Conservation (phyloP, 2,329 filamentous ascomycete genomes). For the Sclerotinia spermophila region DNA sequence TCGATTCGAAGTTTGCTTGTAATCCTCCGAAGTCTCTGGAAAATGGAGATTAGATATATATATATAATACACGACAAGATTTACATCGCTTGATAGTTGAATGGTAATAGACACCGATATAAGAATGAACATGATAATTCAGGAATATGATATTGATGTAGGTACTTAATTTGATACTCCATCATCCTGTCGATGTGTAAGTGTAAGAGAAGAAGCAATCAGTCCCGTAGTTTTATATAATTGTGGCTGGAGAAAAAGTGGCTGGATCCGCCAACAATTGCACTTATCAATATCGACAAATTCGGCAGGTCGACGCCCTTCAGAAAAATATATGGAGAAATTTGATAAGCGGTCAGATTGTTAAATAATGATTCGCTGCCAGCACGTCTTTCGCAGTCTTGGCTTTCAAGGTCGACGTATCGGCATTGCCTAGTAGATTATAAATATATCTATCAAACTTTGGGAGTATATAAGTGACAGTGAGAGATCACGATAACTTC, state of each 20-base stretch:
- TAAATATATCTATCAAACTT: background rate
- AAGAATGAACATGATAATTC: background rate
- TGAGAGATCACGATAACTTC: too few species aligned
- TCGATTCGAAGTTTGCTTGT: background rate
- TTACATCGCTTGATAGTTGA: too few species aligned
- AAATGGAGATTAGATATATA: background rate
- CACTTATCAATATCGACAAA: background rate
- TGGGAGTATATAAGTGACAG: background rate
- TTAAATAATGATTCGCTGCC: background rate
- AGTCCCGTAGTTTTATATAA: background rate
- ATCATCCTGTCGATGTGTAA: background rate
- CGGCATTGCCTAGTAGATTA: background rate
- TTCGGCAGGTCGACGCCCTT: background rate
- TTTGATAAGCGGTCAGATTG: slow-evolving; percentile 2
- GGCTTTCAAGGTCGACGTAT: background rate
- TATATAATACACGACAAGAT: background rate
- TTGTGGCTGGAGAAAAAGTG: background rate
- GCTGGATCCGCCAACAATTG: background rate
- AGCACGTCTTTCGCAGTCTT: background rate
- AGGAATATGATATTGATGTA: background rate
- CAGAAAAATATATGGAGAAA: background rate
- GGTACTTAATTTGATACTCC: background rate
- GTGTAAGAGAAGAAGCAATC: background rate
- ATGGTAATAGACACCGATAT: rapidly evolving
- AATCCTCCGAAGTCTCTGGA: background rate